Conservation (phyloP, 164 flowering plant genomes). For the Vitis cinerea region DNA sequence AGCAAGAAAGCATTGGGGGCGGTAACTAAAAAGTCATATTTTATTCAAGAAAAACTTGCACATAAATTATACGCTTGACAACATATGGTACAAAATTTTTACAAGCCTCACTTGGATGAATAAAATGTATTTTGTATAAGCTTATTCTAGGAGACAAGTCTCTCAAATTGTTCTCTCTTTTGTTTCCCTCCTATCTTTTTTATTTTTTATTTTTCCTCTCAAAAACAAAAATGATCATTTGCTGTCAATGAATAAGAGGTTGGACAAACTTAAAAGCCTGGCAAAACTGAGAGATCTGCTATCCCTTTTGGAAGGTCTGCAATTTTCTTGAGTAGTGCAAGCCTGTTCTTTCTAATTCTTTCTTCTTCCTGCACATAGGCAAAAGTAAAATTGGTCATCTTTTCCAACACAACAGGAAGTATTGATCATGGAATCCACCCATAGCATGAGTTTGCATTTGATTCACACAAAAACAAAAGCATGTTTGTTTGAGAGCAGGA, state of each 20-base stretch:
- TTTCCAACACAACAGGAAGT: not conserved
- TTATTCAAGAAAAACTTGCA: not conserved
- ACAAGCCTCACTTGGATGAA: not conserved
- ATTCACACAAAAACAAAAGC: not conserved
- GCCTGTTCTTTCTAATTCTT: constrained; percentile 79
- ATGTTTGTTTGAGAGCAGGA: not conserved
- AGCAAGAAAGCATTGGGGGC: too few species aligned
- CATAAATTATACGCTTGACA: constrained; percentile 1
- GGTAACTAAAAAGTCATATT: not conserved
- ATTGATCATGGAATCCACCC: not conserved
- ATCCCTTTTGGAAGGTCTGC: constrained; percentile 89
- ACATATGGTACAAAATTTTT: constrained; percentile 10
- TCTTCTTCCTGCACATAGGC: constrained; percentile 71
- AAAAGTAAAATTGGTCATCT: not conserved
- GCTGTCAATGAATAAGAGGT: not conserved
- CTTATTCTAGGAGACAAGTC: not conserved
- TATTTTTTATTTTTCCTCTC: not conserved
- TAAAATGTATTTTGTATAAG: not conserved
- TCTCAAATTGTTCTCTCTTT: not conserved
- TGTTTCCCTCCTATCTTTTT: not conserved
- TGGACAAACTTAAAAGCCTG: constrained; percentile 56
- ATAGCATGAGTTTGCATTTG: not conserved
- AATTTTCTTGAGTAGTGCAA: constrained; percentile 69
- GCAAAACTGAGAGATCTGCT: constrained; percentile 81
- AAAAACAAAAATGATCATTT: not conserved